These are phyloP conservation scores for Lichtheimia ramosa DNA, from an alignment of 371 early-diverging fungal species.

Conservation along the genomic window DNA sequence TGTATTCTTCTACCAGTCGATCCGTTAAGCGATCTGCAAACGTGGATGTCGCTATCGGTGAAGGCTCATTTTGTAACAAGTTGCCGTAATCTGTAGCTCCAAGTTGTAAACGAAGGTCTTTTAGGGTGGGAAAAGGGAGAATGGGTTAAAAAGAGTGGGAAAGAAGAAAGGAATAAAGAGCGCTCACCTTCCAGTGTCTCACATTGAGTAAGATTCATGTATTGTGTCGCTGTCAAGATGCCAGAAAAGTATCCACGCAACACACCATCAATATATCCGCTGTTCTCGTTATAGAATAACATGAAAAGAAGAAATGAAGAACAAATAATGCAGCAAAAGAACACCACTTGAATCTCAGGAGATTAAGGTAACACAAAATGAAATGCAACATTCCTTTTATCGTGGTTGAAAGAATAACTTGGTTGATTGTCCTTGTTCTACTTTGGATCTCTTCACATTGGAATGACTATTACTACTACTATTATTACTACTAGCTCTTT, in stretches of 20 bases:
- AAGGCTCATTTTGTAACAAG: constrained; percentile 94
- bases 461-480: background rate
- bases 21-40: constrained; percentile 87
- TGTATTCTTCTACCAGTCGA: constrained; percentile 89
- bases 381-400: too few relatives aligned
- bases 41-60: constrained; percentile 95
- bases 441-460: too few relatives aligned
- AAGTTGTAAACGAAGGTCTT: constrained; percentile 77
- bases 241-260: constrained; percentile 93
- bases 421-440: too few relatives aligned
- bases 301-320: too few relatives aligned
- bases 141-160: too few relatives aligned
- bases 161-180: background rate
- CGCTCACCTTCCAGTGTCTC: constrained; percentile 91
- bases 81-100: constrained; percentile 94
- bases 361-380: too few relatives aligned
- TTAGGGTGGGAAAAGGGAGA: background rate
- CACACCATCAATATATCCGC: constrained; percentile 94
- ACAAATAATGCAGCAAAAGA: too few relatives aligned
- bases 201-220: constrained; percentile 95
- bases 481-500: too few relatives aligned
- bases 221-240: constrained; percentile 79
- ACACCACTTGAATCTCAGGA: too few relatives aligned
- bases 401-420: too few relatives aligned
- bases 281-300: constrained; percentile 80